These are phyloP conservation scores for Thalia dealbata DNA, from an alignment of 176 grass and related monocot species.

Conservation along the genomic window DNA sequence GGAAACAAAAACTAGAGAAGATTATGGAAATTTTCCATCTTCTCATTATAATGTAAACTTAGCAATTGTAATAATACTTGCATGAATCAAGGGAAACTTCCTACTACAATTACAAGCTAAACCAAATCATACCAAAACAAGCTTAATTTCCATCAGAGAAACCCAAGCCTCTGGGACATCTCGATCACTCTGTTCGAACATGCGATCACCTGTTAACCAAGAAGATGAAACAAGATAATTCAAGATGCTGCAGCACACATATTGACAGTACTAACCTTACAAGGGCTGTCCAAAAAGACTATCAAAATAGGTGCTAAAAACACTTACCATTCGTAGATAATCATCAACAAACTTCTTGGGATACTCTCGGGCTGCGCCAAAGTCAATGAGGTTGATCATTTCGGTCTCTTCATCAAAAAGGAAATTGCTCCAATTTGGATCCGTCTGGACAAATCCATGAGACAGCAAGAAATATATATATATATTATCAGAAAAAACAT, in stretches of 20 bases:
- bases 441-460: slow-evolving; percentile 51
- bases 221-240: neutral
- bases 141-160: too few relatives aligned
- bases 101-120: too few relatives aligned
- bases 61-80: too few relatives aligned
- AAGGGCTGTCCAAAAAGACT: neutral
- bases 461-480: neutral
- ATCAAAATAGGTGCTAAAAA: neutral
- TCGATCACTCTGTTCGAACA: slow-evolving; percentile 76
- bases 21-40: too few relatives aligned
- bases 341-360: slow-evolving; percentile 76
- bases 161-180: slow-evolving; percentile 80
- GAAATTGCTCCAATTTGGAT: slow-evolving; percentile 98
- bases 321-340: slow-evolving; percentile 75
- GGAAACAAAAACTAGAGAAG: too few relatives aligned
- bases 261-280: neutral
- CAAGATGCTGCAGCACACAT: neutral
- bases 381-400: slow-evolving; percentile 88
- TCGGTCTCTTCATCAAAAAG: slow-evolving; percentile 55
- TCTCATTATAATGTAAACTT: too few relatives aligned
- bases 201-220: slow-evolving; percentile 53
- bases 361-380: slow-evolving; percentile 77
- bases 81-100: too few relatives aligned
- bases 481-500: neutral
- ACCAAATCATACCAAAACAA: too few relatives aligned